Evolutionary conservation across 345 rosid species (phyloP), one percentile per base, ranked within the genome.

Genomic region (rapeseed (Brassica napus)): DNA sequence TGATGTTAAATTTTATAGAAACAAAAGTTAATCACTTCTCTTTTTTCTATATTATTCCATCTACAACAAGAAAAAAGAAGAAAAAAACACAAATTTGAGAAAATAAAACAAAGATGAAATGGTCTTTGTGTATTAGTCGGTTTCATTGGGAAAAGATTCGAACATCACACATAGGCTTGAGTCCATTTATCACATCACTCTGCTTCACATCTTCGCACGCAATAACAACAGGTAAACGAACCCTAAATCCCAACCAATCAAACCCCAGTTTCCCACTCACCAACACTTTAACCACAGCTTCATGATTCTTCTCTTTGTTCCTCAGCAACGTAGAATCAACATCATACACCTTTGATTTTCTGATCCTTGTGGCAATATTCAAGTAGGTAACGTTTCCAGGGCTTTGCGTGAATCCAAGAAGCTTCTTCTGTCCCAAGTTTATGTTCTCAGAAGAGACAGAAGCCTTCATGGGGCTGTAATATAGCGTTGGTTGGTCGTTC

Each of bases 141-240:
- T 44, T 7, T 79, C 82, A 67, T 60, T 59, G 55, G 34, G 75
- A 65, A 23, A 82, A 77, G 70, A 77, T 69, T 75, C 76, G 79
- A 68, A 80, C 80, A 59, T 77, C 68, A 32, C 87, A 85, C 14
- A 15, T 49, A 5, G 82, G 84, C 35, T 69, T 71, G 37, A 65
- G 42, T 6, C 68, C 77, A 71, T 60, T 64, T 14, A 60, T 9
- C 52, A 79, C 71, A 65, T 80, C 82, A 63, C 58, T 71, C 73
- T 80, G 82, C 23, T 74, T 77, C 57, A 80, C 70, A 44, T 65
- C 67, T 30, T 77, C 67, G 6, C 87, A 85, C 0, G 77, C 77
- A 61, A 80, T 76, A 28, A 74, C 70, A 58, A 62, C 6, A 3
- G 85, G 84, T 71, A 82, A 44, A 72, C 42, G 63, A 21, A 80